Evolutionary conservation across 441 rosid genomes (phyloP).

Genomic region (Manihot esculenta): DNA sequence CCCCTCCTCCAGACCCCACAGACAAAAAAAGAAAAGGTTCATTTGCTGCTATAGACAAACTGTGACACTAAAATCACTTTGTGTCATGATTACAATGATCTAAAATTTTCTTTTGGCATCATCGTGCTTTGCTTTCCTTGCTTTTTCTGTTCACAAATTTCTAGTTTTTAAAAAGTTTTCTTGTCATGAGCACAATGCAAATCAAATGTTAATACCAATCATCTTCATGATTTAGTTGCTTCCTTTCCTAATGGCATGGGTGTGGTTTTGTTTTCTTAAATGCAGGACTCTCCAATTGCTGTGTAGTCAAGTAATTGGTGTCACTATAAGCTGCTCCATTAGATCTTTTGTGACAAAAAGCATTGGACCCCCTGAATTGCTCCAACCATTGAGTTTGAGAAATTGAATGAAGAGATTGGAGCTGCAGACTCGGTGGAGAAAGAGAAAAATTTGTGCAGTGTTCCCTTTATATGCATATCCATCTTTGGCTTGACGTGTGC

Average conservation of each 20-base stretch:
- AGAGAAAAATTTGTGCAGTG: constrained; percentile 19
- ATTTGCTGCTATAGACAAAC: background rate
- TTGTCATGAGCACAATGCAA: background rate
- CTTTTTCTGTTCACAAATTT: too few species aligned
- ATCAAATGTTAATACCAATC: background rate
- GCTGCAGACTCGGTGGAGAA: constrained; percentile 21
- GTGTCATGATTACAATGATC: background rate
- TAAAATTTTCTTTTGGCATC: background rate
- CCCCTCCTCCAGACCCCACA: too few species aligned
- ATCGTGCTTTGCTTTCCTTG: background rate
- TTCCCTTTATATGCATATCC: constrained; percentile 4
- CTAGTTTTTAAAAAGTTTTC: background rate
- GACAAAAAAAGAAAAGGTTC: background rate
- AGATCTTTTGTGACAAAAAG: constrained; percentile 1
- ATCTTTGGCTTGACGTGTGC: constrained; percentile 26
- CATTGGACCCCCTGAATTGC: background rate
- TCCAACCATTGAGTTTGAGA: background rate
- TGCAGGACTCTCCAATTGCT: constrained; percentile 77
- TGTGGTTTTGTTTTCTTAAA: background rate
- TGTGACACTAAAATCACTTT: background rate
- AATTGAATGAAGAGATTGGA: constrained; percentile 13
- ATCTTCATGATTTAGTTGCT: background rate
- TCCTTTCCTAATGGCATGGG: background rate
- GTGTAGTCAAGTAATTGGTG: constrained; percentile 34
- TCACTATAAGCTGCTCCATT: constrained; percentile 1